A percentile compares a stretch with the other conserved stretches of the same genome.
These are phyloP conservation scores for Collybia sordida DNA, from an alignment of 768 basidiomycete species.

Conservation along the genomic window DNA sequence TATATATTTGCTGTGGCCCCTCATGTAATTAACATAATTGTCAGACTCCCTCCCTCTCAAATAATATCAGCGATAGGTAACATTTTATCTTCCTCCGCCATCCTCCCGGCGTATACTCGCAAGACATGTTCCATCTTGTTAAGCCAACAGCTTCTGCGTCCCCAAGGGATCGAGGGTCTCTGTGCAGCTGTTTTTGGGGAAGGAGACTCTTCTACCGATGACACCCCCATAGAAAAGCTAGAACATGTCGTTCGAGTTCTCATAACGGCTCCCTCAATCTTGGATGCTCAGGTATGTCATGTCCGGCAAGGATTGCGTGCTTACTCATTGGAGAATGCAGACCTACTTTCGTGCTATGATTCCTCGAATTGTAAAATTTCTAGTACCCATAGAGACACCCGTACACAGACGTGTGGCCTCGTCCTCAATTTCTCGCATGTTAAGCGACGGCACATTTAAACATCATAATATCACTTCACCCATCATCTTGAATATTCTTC, in stretches of 20 bases:
- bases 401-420: constrained; percentile 62
- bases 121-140: constrained; percentile 64
- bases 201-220: constrained; percentile 46
- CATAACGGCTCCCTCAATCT: constrained; percentile 56
- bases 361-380: constrained; percentile 52
- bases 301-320: neutral
- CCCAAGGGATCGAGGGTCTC: constrained; percentile 69
- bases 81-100: constrained; percentile 47
- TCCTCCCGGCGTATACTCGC: constrained; percentile 49
- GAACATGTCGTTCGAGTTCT: constrained; percentile 71
- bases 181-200: constrained; percentile 70
- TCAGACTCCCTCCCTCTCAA: constrained; percentile 64
- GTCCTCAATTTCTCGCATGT: constrained; percentile 67
- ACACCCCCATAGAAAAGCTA: constrained; percentile 64
- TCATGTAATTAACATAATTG: constrained; percentile 16
- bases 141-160: constrained; percentile 67
- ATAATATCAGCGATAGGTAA: constrained; percentile 63
- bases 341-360: constrained; percentile 58
- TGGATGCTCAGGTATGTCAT: constrained; percentile 51
- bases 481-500: constrained; percentile 48
- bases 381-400: constrained; percentile 41
- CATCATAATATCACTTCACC: constrained; percentile 28
- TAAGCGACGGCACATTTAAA: constrained; percentile 33
- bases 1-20: constrained; percentile 15
- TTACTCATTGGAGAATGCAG: constrained; percentile 32